Base-by-base conservation (phyloP, 495 filamentous ascomycete genomes). In the Penicillium maclennaniae region DNA sequence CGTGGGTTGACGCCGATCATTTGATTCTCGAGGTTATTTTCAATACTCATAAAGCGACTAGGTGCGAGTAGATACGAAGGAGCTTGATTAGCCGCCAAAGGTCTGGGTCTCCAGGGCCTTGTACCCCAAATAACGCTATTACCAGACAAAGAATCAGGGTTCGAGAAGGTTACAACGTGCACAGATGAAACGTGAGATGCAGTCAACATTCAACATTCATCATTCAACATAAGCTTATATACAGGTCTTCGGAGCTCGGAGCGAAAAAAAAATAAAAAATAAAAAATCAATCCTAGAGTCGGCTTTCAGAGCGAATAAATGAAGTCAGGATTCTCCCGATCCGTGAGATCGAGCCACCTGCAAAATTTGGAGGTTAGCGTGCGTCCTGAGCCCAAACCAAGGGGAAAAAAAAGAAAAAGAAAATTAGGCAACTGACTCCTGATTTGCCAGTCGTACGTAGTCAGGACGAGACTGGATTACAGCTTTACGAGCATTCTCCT, bases 401-500 rank as follows among this genome's bases (percentile, higher is more conserved):
- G 12, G 17, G 39, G 25, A 14, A 36, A 43, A 28, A 23, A 27
- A 19, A n/a, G n/a, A n/a, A n/a, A n/a, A n/a, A n/a, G n/a, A n/a
- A n/a, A n/a, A n/a, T n/a, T n/a, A n/a, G 17, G 6, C 36, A 12
- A 65, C 72, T 60, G 51, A 74, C 69, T 86, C 87, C 66, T 87
- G 84, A 56, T 87, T 87, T 62, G 87, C 84, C 54, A 87, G 54
- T 63, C 81, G 82, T 51, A 74, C 71, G 62, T 89, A 89, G 2
- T 72, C 79, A 14, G 83, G 81, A 28, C 67, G 62, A 7, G 74
- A 74, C 42, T 81, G 59, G 9, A 80, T 66, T n/a, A 52, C 65
- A 6, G 74, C 78, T 63, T 88, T 88, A 67, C 77, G 76, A 59
- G 63, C 69, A 51, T 90, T 90, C 73, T 84, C 74, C 17, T 65